A percentile compares a stretch with the other conserved stretches of the same genome.
phyloP scores from a whole-genome alignment of 352 stramenopile species.

The Phytophthora podocarpi region DNA sequence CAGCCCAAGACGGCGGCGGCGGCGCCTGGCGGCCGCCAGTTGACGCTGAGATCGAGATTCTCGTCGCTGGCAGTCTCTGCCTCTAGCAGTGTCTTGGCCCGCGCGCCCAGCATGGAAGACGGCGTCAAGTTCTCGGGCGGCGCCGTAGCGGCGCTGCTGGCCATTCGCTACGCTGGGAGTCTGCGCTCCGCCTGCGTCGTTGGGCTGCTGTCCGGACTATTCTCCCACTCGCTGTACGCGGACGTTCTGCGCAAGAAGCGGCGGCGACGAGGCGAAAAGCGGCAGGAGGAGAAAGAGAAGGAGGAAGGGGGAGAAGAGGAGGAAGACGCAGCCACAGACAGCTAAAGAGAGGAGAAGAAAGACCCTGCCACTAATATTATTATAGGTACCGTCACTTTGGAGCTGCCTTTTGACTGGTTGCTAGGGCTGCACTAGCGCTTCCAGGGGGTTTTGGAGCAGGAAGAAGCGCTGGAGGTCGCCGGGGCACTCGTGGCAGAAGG shows the following conservation, averaged over 20 bases:
- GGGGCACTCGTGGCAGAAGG: slow-evolving; percentile 40
- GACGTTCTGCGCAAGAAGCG: slow-evolving; percentile 62
- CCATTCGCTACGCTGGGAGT: slow-evolving; percentile 65
- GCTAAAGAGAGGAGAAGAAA: not conserved
- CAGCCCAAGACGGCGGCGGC: slow-evolving; percentile 7
- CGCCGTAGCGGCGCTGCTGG: slow-evolving; percentile 59
- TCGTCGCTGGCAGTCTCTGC: slow-evolving; percentile 16
- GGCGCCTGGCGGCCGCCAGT: slow-evolving; percentile 12
- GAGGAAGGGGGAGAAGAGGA: slow-evolving; percentile 3
- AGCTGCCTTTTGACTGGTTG: not conserved
- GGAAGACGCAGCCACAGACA: not conserved
- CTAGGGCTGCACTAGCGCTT: slow-evolving; percentile 33
- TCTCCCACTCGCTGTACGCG: slow-evolving; percentile 74
- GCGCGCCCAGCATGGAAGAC: slow-evolving; percentile 50
- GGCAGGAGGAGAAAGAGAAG: slow-evolving; percentile 12
- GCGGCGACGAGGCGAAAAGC: slow-evolving; percentile 14
- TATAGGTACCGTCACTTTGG: not conserved
- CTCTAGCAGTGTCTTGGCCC: slow-evolving; percentile 19
- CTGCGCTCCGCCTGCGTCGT: slow-evolving; percentile 63
- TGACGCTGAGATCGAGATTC: slow-evolving; percentile 26
- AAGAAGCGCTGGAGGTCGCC: slow-evolving; percentile 37
- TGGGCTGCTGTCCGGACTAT: slow-evolving; percentile 65
- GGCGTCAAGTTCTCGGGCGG: slow-evolving; percentile 64
- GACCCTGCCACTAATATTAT: slow-evolving; percentile 11
- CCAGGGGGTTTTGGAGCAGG: slow-evolving; percentile 48